These are phyloP conservation scores for Zopfia rhizophila DNA, from an alignment of 2,329 filamentous ascomycete species.

Conservation along the genomic window DNA sequence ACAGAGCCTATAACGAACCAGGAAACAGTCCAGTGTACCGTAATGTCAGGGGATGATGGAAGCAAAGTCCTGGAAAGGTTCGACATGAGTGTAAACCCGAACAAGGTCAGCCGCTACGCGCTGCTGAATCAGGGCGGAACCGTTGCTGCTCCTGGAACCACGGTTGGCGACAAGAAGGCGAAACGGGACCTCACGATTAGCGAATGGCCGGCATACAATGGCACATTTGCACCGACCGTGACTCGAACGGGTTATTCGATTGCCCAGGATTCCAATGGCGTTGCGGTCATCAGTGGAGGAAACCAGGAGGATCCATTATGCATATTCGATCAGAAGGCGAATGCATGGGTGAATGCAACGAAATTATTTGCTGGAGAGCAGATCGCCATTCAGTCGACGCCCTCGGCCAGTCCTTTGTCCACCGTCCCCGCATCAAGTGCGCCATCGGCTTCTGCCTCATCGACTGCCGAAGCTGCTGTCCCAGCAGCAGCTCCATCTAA, in stretches of 20 bases:
- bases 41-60: constrained; percentile 78
- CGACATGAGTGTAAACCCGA: constrained; percentile 78
- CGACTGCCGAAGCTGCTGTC: constrained; percentile 48
- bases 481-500: constrained; percentile 38
- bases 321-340: constrained; percentile 80
- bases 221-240: constrained; percentile 72
- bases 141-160: constrained; percentile 58
- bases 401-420: constrained; percentile 39
- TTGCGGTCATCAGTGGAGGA: constrained; percentile 83
- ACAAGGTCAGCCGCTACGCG: constrained; percentile 75
- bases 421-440: constrained; percentile 32
- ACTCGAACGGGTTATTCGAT: constrained; percentile 76
- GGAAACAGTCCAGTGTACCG: constrained; percentile 67
- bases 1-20: constrained; percentile 69
- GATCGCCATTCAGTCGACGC: constrained; percentile 38
- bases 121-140: constrained; percentile 70
- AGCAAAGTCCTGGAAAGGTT: constrained; percentile 84
- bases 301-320: constrained; percentile 70
- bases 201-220: constrained; percentile 83
- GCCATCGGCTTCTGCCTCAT: constrained; percentile 35
- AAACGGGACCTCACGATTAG: constrained; percentile 68
- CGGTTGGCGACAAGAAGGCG: constrained; percentile 57
- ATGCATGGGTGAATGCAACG: constrained; percentile 81
- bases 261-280: constrained; percentile 71
- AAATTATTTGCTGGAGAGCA: constrained; percentile 66